Evolutionary conservation across 2,329 filamentous ascomycete genomes (phyloP), one percentile per base, ranked within the genome.

Genomic region (Nothomitra cinnamomea): DNA sequence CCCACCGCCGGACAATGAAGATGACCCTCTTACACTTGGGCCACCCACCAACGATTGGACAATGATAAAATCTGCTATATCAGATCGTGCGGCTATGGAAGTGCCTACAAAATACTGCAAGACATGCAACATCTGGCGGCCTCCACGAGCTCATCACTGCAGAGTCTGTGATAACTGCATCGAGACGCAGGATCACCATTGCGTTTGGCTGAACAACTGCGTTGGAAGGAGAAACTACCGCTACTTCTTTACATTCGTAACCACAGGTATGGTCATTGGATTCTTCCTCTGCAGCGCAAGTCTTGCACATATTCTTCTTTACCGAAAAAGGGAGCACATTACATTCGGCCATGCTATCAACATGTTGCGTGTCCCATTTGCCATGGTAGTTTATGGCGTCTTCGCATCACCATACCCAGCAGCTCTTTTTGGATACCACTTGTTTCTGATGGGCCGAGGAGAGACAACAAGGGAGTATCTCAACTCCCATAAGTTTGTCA

Each of bases 141-240:
- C 92, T 36, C 89, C 90, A 25, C 85, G 92, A 55, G 88, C 87
- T 55, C 94, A 98, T 64, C 92, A 98, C 69, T 98, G 92, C 69
- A 85, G 92, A 55, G 77, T 95, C 25, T 98, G 92, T 69, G 90
- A 98, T 69, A 95, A 94, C 66, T 98, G 92, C 66, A 79, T 98
- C 56, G 92, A 98, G 67, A 95, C 88, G 0, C 87, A 95, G 60
- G 92, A 98, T 63, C 92, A 98, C 64, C 92, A 98, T 68, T 98
- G 92, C 63, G 89, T 96, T 15, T 98, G 92, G 92, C 78, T 98
- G 58, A 98, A 98, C 70, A 98, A 98, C 66, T 98, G 92, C 61
- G 84, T 98, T 51, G 92, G 92, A 43, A 83, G 90, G 59, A 86
- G 92, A 61, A 98, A 98, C 70, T 98, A 98, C 70, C 87, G 92